Evolutionary conservation across 2,329 filamentous ascomycete species (phyloP).

Genomic region (Onygena corvina): DNA sequence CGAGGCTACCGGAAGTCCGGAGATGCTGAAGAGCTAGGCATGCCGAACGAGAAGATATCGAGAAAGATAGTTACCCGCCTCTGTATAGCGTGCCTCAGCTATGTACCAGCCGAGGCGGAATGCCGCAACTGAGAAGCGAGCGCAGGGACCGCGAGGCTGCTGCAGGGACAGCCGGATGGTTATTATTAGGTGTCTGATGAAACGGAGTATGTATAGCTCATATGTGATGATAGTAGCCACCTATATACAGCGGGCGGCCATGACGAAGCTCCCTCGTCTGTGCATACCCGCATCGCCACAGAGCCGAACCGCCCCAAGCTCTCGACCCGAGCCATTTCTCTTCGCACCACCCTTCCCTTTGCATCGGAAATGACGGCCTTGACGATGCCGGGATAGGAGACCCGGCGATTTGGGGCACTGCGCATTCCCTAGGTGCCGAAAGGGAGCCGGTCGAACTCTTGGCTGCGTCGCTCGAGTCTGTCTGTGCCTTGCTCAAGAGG

Average conservation of each 20-base stretch:
- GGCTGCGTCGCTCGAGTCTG: neutral
- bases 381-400: neutral
- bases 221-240: neutral
- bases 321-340: neutral
- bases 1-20: neutral
- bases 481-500: too few relatives aligned
- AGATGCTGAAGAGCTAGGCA: neutral
- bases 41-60: neutral
- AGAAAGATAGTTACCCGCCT: too few relatives aligned
- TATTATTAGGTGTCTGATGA: too few relatives aligned
- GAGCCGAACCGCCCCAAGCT: neutral
- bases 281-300: neutral
- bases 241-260: conserved; percentile 3
- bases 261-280: neutral
- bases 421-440: conserved; percentile 1
- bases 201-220: neutral
- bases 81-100: too few relatives aligned
- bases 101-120: too few relatives aligned
- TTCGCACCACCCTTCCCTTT: conserved; percentile 4
- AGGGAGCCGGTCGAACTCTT: neutral
- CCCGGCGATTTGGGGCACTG: neutral
- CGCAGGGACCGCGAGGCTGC: neutral
- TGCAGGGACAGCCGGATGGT: neutral
- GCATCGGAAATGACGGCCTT: neutral
- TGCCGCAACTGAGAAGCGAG: too few relatives aligned